Conservation (phyloP, 805 yeast genomes). For the Maudiozyma bulderi region DNA sequence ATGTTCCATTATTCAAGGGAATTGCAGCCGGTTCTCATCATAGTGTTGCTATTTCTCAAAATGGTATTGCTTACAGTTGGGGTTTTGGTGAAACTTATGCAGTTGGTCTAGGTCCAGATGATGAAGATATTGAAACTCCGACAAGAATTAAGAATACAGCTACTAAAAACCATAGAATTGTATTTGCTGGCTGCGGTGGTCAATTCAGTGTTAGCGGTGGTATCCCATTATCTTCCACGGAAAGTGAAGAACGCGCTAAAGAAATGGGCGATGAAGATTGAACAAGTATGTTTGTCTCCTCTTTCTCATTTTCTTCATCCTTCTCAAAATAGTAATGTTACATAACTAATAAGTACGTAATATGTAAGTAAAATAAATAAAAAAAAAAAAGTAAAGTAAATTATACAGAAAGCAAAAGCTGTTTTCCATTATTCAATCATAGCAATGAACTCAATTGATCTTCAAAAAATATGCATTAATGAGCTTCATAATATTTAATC, state of each 20-base stretch:
- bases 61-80: slow-evolving; percentile 89
- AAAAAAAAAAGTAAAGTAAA: too few species aligned
- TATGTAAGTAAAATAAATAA: too few species aligned
- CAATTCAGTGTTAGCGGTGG: slow-evolving; percentile 92
- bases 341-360: too few species aligned
- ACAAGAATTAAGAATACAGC: slow-evolving; percentile 92
- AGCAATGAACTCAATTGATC: too few species aligned
- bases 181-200: slow-evolving; percentile 85
- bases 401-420: too few species aligned
- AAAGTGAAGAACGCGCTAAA: slow-evolving; percentile 35
- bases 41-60: slow-evolving; percentile 71
- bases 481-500: too few species aligned
- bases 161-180: slow-evolving; percentile 66
- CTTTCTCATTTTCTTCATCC: background rate
- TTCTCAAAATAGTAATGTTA: too few species aligned
- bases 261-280: slow-evolving; percentile 40
- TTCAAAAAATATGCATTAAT: too few species aligned
- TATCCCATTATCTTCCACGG: slow-evolving; percentile 17
- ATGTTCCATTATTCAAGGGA: slow-evolving; percentile 45
- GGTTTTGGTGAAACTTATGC: slow-evolving; percentile 98
- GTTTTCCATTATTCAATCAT: too few species aligned
- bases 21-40: slow-evolving; percentile 89
- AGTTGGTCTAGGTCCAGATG: slow-evolving; percentile 81
- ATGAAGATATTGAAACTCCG: slow-evolving; percentile 82
- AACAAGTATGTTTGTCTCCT: background rate